phyloP scores from a whole-genome alignment of 306 rosid genomes.

The Phaseolus lunatus region DNA sequence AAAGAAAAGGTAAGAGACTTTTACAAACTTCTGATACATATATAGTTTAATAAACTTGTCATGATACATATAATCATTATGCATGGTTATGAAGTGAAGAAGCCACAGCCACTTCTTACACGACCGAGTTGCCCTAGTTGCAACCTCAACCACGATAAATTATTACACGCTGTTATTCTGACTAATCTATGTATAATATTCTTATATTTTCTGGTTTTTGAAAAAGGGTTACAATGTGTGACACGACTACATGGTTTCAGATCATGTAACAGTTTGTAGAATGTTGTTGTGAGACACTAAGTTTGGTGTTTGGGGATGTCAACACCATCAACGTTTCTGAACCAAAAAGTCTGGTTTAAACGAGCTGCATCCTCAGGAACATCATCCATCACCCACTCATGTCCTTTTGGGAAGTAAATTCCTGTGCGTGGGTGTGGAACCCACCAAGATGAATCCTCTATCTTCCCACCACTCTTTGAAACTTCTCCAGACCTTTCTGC shows the following conservation, averaged over 20 bases:
- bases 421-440: conserved; percentile 76
- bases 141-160: not conserved
- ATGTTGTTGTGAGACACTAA: not conserved
- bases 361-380: conserved; percentile 67
- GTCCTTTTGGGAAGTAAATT: conserved; percentile 76
- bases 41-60: not conserved
- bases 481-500: conserved; percentile 2
- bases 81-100: not conserved
- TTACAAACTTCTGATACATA: not conserved
- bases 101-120: not conserved
- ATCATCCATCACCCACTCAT: conserved; percentile 72
- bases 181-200: not conserved
- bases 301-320: conserved; percentile 37
- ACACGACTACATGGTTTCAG: not conserved
- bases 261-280: not conserved
- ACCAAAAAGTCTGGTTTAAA: conserved; percentile 60
- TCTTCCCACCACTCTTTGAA: conserved; percentile 17
- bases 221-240: not conserved
- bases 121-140: not conserved
- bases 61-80: not conserved
- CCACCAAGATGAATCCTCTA: conserved; percentile 52
- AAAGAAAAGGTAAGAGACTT: not conserved
- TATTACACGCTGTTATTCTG: not conserved
- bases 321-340: conserved; percentile 63
- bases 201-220: not conserved